Conservation (phyloP, 2,329 filamentous ascomycete genomes). For the Alternaria dauci region DNA sequence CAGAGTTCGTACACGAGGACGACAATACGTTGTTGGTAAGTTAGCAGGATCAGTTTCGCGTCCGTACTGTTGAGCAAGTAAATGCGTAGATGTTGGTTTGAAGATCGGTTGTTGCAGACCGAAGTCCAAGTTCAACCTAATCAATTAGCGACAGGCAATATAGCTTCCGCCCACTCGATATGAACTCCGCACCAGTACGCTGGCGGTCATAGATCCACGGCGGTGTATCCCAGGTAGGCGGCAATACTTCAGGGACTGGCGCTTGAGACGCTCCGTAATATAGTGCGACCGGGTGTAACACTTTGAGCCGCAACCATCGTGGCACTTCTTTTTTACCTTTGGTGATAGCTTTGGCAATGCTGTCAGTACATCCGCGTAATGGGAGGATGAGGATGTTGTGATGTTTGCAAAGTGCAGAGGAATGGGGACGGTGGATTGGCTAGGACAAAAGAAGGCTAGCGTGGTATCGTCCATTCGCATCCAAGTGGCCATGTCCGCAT, state of each 20-base stretch:
- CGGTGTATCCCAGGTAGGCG: constrained; percentile 20
- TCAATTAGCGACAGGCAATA: constrained; percentile 37
- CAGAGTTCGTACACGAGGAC: neutral
- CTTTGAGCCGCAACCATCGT: constrained; percentile 34
- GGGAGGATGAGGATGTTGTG: neutral
- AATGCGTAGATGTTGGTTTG: neutral
- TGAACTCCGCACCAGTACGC: constrained; percentile 13
- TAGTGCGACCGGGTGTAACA: constrained; percentile 23
- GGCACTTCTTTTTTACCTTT: neutral
- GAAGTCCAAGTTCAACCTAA: constrained; percentile 41
- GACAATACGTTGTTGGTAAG: neutral
- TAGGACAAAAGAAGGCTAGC: neutral
- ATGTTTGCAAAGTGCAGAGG: neutral
- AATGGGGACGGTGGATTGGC: neutral
- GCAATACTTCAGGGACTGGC: constrained; percentile 11
- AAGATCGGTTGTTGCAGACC: constrained; percentile 12
- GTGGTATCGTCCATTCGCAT: neutral
- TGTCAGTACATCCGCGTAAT: neutral
- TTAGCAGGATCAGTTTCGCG: neutral
- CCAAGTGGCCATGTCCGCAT: neutral
- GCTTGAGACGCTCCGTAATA: constrained; percentile 20
- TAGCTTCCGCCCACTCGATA: constrained; percentile 33
- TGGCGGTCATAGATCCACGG: constrained; percentile 12
- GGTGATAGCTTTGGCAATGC: neutral
- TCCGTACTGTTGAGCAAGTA: neutral